Percentiles rank a stretch among this genome's conserved stretches.
Evolutionary conservation across 139 green algal genomes (phyloP).

Genomic region (Chlorella sp.): DNA sequence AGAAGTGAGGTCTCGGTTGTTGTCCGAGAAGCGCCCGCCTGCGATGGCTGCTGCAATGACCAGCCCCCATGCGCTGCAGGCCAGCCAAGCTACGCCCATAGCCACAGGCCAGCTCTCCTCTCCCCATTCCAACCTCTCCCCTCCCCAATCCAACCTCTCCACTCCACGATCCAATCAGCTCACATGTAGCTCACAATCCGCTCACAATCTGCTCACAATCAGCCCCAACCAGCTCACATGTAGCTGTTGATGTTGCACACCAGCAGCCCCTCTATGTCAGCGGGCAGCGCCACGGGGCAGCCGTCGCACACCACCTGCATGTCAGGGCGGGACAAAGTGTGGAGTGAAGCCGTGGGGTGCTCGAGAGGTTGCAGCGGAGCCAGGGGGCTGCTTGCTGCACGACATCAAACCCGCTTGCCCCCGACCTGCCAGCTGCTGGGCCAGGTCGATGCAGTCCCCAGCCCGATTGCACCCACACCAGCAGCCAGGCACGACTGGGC

Average conservation of each 20-base stretch:
- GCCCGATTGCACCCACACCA: not conserved
- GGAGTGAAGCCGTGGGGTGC: no score
- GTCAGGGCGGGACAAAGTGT: not conserved
- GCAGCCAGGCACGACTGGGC: not conserved
- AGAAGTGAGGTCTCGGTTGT: no score
- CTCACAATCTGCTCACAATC: not conserved
- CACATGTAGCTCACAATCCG: not conserved
- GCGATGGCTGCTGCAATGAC: no score
- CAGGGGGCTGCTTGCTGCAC: no score
- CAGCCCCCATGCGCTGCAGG: no score
- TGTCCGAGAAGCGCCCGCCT: no score
- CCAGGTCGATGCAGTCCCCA: not conserved
- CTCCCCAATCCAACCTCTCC: not conserved
- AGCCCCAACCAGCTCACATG: conserved; percentile 42
- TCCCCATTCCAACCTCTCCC: not conserved
- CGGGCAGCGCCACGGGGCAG: conserved; percentile 54
- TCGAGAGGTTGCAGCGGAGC: not conserved
- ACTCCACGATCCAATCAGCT: not conserved
- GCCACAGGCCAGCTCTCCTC: no score
- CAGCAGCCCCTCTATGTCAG: conserved; percentile 73
- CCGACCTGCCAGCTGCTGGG: not conserved
- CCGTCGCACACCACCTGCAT: conserved; percentile 77
- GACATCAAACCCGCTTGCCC: not conserved
- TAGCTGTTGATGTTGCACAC: conserved; percentile 80
- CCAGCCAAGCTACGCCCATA: not conserved